phyloP scores from a whole-genome alignment of 2,329 filamentous ascomycete species.

The Pyrenophora seminiperda region DNA sequence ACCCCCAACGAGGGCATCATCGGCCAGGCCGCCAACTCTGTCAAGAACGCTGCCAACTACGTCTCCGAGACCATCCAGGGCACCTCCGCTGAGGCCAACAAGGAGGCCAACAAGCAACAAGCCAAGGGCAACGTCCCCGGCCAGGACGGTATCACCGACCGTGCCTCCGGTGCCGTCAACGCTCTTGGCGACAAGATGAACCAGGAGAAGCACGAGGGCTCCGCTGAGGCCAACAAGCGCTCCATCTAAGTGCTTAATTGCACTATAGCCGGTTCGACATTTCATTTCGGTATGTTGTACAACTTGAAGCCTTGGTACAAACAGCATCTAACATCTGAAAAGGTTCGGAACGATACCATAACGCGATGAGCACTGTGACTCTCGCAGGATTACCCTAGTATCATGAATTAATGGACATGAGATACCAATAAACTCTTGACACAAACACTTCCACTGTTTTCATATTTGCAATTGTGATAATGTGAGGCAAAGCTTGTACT shows the following conservation, averaged over 20 bases:
- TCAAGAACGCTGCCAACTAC: conserved; percentile 68
- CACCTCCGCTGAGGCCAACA: conserved; percentile 61
- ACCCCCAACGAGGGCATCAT: conserved; percentile 52
- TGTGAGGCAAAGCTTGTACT: not conserved
- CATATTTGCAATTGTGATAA: not conserved
- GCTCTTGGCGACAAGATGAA: conserved; percentile 60
- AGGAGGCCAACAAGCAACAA: conserved; percentile 70
- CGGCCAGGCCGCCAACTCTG: conserved; percentile 49
- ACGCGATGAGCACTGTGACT: conserved; percentile 28
- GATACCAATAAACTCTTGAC: conserved; percentile 36
- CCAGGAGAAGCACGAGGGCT: conserved; percentile 57
- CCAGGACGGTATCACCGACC: conserved; percentile 50
- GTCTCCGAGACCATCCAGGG: conserved; percentile 68
- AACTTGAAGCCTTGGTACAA: not conserved
- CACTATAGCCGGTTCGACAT: conserved; percentile 19
- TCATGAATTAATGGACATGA: conserved; percentile 31
- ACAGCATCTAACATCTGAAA: not conserved
- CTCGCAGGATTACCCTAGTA: conserved; percentile 23
- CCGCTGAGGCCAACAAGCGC: conserved; percentile 58
- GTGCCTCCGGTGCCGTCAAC: conserved; percentile 59
- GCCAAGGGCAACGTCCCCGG: conserved; percentile 63
- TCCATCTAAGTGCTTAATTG: conserved; percentile 29
- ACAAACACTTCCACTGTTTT: conserved; percentile 4
- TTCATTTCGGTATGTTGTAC: conserved; percentile 23
- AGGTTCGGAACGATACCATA: conserved; percentile 25